Base-by-base conservation (phyloP, 768 basidiomycete species). In the Tylopilus sp. region DNA sequence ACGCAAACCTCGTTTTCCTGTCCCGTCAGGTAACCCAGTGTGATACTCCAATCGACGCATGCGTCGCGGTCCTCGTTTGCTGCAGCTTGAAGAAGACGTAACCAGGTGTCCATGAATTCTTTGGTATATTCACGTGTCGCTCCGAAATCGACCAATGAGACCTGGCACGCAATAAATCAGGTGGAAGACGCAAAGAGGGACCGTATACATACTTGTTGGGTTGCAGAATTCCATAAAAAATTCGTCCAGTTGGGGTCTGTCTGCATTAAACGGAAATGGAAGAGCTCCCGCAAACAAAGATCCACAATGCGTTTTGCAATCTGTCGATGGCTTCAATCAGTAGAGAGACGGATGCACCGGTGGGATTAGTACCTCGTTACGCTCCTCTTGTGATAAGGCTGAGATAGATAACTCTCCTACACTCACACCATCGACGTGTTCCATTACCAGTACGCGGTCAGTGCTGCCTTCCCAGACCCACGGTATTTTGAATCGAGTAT, bases 181-280 rank as follows among this genome's bases (percentile, higher is more conserved):
- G 5, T 18, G 6, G 6, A 3, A 11, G n/a, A n/a, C 5, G 31
- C 17, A 44, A 31, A 41, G 38, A 33, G 40, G 38, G 30, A 10
- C 18, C 18, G 15, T n/a, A 17, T 39, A 36, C 65, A 22, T 18
- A 86, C 88, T 76, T 84, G 80, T 39, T 79, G 75, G 1, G 82
- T 83, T 3, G 71, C 52, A 0, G 75, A 60, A 67, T 94, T 88
- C 85, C 90, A 98, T 21, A 99, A 73, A 72, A 99, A 98, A 68
- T 98, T 98, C 9, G 91, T 89, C 90, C 91, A 98, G 61, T 99
- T 98, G 3, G 97, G 97, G 65, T 99, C 95, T 0, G 95, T 99
- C 68, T 98, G 97, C 97, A 99, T 98, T 39, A 87, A 69, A 26
- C 89, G 75, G 73, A 97, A 95, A 53, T 84, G 76, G 67, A 98